Percentiles rank a stretch among this genome's conserved stretches.
Evolutionary conservation across 495 filamentous ascomycete genomes (phyloP).

Genomic region (Parachaetomium inaequale): DNA sequence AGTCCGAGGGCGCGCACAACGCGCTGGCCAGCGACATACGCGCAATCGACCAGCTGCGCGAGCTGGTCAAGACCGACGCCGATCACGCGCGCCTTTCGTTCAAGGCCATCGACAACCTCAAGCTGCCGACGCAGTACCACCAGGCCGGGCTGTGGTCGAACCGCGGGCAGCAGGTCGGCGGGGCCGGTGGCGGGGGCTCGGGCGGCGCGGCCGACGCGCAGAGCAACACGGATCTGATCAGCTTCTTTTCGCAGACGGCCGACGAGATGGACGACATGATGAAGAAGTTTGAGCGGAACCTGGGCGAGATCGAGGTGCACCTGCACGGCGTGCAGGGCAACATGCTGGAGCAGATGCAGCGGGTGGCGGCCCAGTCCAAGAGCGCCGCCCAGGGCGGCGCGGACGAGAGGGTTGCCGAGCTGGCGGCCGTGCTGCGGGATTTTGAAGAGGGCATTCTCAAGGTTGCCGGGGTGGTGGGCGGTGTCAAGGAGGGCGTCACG

Average conservation of each 20-base stretch:
- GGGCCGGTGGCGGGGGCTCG: slow-evolving; percentile 6
- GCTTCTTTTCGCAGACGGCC: slow-evolving; percentile 69
- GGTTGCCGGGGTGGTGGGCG: slow-evolving; percentile 67
- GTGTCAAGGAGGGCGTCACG: slow-evolving; percentile 65
- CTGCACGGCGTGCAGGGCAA: slow-evolving; percentile 69
- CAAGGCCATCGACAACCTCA: slow-evolving; percentile 70
- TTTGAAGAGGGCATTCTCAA: slow-evolving; percentile 76
- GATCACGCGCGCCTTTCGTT: slow-evolving; percentile 70
- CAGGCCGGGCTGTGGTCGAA: slow-evolving; percentile 54
- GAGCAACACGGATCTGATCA: slow-evolving; percentile 60
- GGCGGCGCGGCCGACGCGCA: slow-evolving; percentile 53
- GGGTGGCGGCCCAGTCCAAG: slow-evolving; percentile 54
- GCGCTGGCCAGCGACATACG: slow-evolving; percentile 68
- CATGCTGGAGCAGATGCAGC: slow-evolving; percentile 65
- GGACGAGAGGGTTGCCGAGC: slow-evolving; percentile 45
- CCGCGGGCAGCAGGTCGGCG: slow-evolving; percentile 34
- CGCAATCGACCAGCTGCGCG: slow-evolving; percentile 63
- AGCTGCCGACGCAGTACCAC: slow-evolving; percentile 71
- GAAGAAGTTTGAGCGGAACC: slow-evolving; percentile 60
- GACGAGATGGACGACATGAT: slow-evolving; percentile 69
- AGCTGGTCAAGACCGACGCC: slow-evolving; percentile 61
- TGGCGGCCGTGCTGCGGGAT: slow-evolving; percentile 66
- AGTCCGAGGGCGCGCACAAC: slow-evolving; percentile 68
- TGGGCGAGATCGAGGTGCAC: slow-evolving; percentile 80
- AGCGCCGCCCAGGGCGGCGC: slow-evolving; percentile 41